phyloP scores from a whole-genome alignment of 768 basidiomycete species.

The Tylopilus felleus region DNA sequence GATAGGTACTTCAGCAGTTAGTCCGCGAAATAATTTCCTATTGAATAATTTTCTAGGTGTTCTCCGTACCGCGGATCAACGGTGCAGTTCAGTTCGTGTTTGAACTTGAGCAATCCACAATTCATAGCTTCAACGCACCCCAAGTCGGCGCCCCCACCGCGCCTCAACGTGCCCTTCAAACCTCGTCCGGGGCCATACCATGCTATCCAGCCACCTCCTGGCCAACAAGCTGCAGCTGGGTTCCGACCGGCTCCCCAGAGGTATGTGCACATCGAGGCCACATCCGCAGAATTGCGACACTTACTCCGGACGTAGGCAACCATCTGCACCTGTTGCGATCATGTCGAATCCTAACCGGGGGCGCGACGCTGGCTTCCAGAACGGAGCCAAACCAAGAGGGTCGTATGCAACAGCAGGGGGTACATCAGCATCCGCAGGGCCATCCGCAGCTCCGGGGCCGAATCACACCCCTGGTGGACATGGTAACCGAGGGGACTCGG shows the following conservation, averaged over 20 bases:
- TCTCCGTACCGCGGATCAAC: slow-evolving; percentile 90
- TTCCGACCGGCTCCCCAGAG: slow-evolving; percentile 55
- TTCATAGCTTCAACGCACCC: slow-evolving; percentile 76
- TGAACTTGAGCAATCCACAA: slow-evolving; percentile 86
- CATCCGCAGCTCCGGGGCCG: neutral
- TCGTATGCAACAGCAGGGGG: slow-evolving; percentile 11
- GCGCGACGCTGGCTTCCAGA: slow-evolving; percentile 25
- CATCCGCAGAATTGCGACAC: neutral
- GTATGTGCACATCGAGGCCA: slow-evolving; percentile 3
- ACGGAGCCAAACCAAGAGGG: slow-evolving; percentile 5
- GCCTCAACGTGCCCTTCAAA: slow-evolving; percentile 53
- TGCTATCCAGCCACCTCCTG: slow-evolving; percentile 50
- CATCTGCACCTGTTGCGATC: slow-evolving; percentile 57
- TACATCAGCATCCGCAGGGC: neutral
- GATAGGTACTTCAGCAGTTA: slow-evolving; percentile 53
- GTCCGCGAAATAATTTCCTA: neutral
- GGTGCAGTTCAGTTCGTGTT: slow-evolving; percentile 80
- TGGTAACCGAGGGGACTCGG: neutral
- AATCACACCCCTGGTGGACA: neutral
- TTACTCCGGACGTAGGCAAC: slow-evolving; percentile 17
- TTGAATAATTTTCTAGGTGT: slow-evolving; percentile 49
- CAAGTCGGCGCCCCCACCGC: slow-evolving; percentile 46
- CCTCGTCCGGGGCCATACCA: slow-evolving; percentile 69
- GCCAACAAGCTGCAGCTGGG: slow-evolving; percentile 54
- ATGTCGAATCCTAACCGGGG: slow-evolving; percentile 71